These are phyloP conservation scores for Colletotrichum coccodes DNA, from an alignment of 2,329 filamentous ascomycete species.

Conservation along the genomic window DNA sequence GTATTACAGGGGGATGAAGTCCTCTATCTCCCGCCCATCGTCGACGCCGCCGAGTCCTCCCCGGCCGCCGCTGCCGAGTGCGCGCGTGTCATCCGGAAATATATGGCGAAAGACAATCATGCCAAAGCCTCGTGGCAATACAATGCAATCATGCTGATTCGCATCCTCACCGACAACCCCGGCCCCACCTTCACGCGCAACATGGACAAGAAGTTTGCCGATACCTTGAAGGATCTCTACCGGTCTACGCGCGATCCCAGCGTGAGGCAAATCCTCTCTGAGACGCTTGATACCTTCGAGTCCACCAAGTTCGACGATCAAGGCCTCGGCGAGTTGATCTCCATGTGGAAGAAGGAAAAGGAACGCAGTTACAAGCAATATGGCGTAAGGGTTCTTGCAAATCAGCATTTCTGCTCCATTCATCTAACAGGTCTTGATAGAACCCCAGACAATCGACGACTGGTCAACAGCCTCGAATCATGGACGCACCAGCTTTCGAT, in stretches of 20 bases:
- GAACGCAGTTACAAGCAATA: constrained; percentile 66
- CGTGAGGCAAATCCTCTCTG: constrained; percentile 86
- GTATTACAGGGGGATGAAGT: constrained; percentile 81
- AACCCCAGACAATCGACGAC: constrained; percentile 33
- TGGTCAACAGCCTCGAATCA: constrained; percentile 45
- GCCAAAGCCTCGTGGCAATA: constrained; percentile 80
- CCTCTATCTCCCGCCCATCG: constrained; percentile 90
- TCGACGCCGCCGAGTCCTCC: constrained; percentile 94
- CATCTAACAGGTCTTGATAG: constrained; percentile 35
- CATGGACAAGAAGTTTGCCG: constrained; percentile 85
- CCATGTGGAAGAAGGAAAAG: constrained; percentile 94
- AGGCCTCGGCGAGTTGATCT: constrained; percentile 74
- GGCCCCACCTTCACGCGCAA: constrained; percentile 91
- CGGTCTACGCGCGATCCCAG: constrained; percentile 76
- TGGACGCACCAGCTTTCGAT: constrained; percentile 55
- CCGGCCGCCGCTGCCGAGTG: constrained; percentile 86
- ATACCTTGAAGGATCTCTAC: constrained; percentile 79
- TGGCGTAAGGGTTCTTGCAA: constrained; percentile 52
- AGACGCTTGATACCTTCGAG: constrained; percentile 85
- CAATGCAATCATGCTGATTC: constrained; percentile 94
- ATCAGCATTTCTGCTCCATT: neutral
- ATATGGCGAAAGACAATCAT: constrained; percentile 78
- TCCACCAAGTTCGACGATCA: constrained; percentile 78
- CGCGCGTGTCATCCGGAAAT: constrained; percentile 83
- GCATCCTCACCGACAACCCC: constrained; percentile 93